These are phyloP conservation scores for Beauveria scarabaeidicola DNA, from an alignment of 2,329 filamentous ascomycete species.

Conservation along the genomic window DNA sequence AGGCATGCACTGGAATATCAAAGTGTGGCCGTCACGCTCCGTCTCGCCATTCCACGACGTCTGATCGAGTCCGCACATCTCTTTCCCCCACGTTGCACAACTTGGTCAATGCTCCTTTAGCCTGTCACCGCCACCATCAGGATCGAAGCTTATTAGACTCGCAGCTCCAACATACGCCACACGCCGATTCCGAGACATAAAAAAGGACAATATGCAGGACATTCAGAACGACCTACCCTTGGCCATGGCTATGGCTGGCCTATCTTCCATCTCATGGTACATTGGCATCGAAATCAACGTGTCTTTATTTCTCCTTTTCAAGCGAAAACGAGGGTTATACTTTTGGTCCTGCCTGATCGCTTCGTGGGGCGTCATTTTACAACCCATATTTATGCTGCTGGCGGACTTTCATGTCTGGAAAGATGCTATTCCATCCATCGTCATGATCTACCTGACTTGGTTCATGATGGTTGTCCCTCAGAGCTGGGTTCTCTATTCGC, in stretches of 20 bases:
- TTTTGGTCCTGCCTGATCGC: slow-evolving; percentile 25
- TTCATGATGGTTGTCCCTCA: slow-evolving; percentile 48
- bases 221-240: slow-evolving; percentile 16
- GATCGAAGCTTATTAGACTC: not conserved
- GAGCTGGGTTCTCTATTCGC: slow-evolving; percentile 50
- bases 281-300: slow-evolving; percentile 22
- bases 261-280: slow-evolving; percentile 26
- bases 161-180: not conserved
- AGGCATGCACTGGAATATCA: no score
- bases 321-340: slow-evolving; percentile 21
- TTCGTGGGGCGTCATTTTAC: slow-evolving; percentile 21
- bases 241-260: slow-evolving; percentile 28
- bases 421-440: slow-evolving; percentile 9
- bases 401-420: slow-evolving; percentile 21
- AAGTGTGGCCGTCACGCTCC: no score
- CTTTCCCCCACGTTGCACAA: no score
- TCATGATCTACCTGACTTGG: slow-evolving; percentile 18
- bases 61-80: no score
- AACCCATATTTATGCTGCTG: slow-evolving; percentile 35
- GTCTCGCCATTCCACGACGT: no score
- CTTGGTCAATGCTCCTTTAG: no score
- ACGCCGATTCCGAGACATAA: not conserved
- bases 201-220: slow-evolving; percentile 11
- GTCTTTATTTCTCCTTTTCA: slow-evolving; percentile 22
- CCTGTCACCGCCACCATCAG: no score